These are phyloP conservation scores for Schizophyllum commune DNA, from an alignment of 1,284 basidiomycete species.

Conservation along the genomic window DNA sequence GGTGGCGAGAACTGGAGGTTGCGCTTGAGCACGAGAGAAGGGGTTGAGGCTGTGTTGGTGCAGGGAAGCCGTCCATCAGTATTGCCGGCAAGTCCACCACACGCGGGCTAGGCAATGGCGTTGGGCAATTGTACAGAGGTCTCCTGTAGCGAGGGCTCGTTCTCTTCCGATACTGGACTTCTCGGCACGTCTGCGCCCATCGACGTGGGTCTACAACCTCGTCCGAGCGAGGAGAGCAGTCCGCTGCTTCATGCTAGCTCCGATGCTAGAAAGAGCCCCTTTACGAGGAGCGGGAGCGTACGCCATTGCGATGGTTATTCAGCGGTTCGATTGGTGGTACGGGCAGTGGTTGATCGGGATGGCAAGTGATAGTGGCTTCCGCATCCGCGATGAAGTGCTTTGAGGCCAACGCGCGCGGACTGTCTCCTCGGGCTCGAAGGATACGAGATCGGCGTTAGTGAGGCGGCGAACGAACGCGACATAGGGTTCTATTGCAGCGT, in stretches of 20 bases:
- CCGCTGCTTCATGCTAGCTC: not conserved
- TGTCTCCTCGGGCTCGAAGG: slow-evolving; percentile 28
- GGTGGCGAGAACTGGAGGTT: not conserved
- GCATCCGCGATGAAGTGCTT: not conserved
- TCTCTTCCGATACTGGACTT: not conserved
- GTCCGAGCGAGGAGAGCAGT: not conserved
- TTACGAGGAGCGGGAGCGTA: slow-evolving; percentile 21
- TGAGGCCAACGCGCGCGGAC: slow-evolving; percentile 24
- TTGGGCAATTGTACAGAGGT: not conserved
- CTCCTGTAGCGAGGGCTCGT: not conserved
- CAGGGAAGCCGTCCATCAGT: too few relatives aligned
- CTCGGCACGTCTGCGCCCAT: not conserved
- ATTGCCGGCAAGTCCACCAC: not conserved
- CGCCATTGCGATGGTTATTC: slow-evolving; percentile 12
- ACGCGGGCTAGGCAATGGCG: not conserved
- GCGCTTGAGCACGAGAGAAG: not conserved
- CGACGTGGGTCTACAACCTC: not conserved
- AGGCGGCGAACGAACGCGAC: slow-evolving; percentile 23
- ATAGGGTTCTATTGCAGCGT: slow-evolving; percentile 1
- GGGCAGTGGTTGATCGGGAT: not conserved
- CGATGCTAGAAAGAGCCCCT: slow-evolving; percentile 16
- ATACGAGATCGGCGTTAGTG: slow-evolving; percentile 24
- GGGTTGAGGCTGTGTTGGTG: not conserved
- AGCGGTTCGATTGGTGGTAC: not conserved
- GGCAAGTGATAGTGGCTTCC: not conserved